phyloP scores from a whole-genome alignment of 2,329 filamentous ascomycete genomes.

The Colletotrichum sp. region DNA sequence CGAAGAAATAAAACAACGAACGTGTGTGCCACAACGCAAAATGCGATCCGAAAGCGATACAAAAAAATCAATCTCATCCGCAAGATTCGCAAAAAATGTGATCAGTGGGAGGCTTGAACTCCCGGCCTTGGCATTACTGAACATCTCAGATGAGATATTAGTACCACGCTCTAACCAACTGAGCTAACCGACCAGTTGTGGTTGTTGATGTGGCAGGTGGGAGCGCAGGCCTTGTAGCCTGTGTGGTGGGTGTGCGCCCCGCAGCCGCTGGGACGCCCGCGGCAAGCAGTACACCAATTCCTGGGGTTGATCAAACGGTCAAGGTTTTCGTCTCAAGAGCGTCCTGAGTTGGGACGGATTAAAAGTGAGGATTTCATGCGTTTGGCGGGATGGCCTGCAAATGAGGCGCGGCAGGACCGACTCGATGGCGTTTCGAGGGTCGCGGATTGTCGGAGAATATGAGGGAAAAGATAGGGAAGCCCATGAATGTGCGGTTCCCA shows the following conservation, averaged over 20 bases:
- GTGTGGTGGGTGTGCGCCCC: background rate
- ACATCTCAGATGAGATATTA: background rate
- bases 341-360: background rate
- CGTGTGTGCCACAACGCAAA: too few species aligned
- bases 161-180: slow-evolving; percentile 10
- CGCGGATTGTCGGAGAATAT: background rate
- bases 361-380: background rate
- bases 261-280: background rate
- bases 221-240: background rate
- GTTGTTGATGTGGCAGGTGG: fast-evolving
- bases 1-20: background rate
- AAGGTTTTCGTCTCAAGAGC: background rate
- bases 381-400: background rate
- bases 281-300: background rate
- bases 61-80: too few species aligned
- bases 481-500: background rate
- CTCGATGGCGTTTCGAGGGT: background rate
- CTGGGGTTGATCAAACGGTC: background rate
- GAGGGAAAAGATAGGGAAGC: background rate
- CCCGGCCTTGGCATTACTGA: slow-evolving; percentile 2
- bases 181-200: background rate
- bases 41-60: too few species aligned
- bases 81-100: background rate
- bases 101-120: slow-evolving; percentile 10
- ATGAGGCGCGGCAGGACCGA: background rate